phyloP scores from a whole-genome alignment of 768 basidiomycete genomes.

The Xerocomellus amylosporus region DNA sequence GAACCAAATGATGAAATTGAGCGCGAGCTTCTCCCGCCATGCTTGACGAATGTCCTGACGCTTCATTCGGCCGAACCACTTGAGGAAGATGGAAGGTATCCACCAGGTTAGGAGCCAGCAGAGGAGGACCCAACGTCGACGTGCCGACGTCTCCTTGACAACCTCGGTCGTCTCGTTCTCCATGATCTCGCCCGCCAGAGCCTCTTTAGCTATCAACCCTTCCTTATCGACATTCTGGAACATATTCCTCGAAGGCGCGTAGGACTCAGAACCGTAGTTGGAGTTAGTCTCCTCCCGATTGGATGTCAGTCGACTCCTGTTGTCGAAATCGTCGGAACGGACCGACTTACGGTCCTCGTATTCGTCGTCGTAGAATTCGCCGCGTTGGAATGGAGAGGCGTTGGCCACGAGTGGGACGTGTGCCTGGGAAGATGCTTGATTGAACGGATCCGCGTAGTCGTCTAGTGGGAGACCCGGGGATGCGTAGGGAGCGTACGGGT shows the following conservation, averaged over 20 bases:
- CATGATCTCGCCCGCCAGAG: constrained; percentile 77
- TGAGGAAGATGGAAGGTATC: constrained; percentile 72
- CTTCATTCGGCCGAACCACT: constrained; percentile 86
- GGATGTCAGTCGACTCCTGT: constrained; percentile 72
- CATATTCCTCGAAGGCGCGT: constrained; percentile 94
- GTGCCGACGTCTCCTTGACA: constrained; percentile 74
- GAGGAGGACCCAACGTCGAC: constrained; percentile 82
- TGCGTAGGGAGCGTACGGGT: constrained; percentile 79
- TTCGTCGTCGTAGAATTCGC: constrained; percentile 72
- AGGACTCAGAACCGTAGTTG: constrained; percentile 87
- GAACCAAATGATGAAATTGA: constrained; percentile 96
- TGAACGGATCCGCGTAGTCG: constrained; percentile 53
- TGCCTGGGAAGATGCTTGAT: constrained; percentile 52
- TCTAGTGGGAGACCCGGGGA: constrained; percentile 46
- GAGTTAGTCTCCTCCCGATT: constrained; percentile 76
- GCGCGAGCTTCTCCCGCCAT: constrained; percentile 94
- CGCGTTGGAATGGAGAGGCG: constrained; percentile 79
- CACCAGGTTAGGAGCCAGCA: constrained; percentile 93
- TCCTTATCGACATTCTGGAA: constrained; percentile 82
- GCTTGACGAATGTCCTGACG: constrained; percentile 91
- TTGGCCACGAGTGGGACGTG: constrained; percentile 81
- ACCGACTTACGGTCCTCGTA: constrained; percentile 74
- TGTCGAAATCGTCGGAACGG: constrained; percentile 76
- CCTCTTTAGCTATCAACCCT: constrained; percentile 74
- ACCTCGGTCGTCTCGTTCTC: constrained; percentile 90